Percentiles rank a stretch among this genome's conserved stretches.
Evolutionary conservation across 257 asterid species (phyloP).

Genomic region (Fraxinus americana): DNA sequence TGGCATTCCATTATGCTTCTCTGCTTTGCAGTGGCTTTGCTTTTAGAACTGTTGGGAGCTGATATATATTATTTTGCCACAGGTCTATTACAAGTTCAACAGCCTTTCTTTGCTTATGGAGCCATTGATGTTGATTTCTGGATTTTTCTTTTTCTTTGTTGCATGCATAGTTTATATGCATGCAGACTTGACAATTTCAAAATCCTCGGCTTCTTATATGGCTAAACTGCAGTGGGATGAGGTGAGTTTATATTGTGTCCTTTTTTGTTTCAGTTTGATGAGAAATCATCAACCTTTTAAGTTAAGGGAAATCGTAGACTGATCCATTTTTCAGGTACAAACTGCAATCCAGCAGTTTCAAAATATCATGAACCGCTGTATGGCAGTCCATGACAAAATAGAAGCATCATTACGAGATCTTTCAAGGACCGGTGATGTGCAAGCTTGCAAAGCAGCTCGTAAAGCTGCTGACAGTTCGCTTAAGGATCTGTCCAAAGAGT

Average conservation of each 20-base stretch:
- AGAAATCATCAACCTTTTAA: background rate
- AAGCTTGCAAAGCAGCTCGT: slow-evolving; percentile 90
- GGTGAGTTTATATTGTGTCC: slow-evolving; percentile 42
- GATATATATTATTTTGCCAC: slow-evolving; percentile 29
- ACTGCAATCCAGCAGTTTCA: slow-evolving; percentile 73
- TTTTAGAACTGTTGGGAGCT: slow-evolving; percentile 21
- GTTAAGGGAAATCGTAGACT: background rate
- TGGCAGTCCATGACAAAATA: slow-evolving; percentile 72
- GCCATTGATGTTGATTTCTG: slow-evolving; percentile 88
- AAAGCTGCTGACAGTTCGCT: slow-evolving; percentile 73
- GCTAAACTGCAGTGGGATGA: slow-evolving; percentile 98
- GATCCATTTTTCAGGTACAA: slow-evolving; percentile 60
- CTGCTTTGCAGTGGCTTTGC: slow-evolving; percentile 7
- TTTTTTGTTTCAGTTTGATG: slow-evolving; percentile 9
- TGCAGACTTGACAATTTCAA: slow-evolving; percentile 94
- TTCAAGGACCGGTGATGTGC: slow-evolving; percentile 88
- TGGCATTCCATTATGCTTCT: background rate
- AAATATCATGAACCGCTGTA: slow-evolving; percentile 54
- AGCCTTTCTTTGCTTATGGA: slow-evolving; percentile 73
- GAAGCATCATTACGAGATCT: slow-evolving; percentile 91
- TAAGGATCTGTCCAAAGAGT: slow-evolving; percentile 80
- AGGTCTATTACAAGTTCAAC: slow-evolving; percentile 93
- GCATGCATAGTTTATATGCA: slow-evolving; percentile 72
- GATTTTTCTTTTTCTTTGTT: slow-evolving; percentile 78
- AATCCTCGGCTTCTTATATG: slow-evolving; percentile 80